phyloP scores from a whole-genome alignment of 2,329 filamentous ascomycete species.

The Cladosporium cucumerinum region DNA sequence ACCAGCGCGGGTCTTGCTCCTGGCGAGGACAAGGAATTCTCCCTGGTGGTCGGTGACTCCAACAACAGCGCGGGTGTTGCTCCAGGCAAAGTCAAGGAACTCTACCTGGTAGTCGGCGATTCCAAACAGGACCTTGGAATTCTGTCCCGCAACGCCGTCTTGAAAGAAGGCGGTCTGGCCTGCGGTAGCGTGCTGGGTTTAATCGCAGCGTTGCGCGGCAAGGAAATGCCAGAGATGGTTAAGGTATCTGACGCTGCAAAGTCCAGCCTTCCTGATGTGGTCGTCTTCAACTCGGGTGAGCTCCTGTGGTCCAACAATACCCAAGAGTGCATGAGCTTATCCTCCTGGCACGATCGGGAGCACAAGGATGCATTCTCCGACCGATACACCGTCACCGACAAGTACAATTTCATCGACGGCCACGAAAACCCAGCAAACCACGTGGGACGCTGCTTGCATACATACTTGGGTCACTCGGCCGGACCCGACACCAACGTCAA shows the following conservation, averaged over 20 bases:
- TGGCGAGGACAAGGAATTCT: constrained; percentile 50
- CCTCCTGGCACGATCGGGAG: constrained; percentile 53
- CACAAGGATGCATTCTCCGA: constrained; percentile 57
- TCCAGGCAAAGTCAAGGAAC: constrained; percentile 41
- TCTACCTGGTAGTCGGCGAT: constrained; percentile 75
- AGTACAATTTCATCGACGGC: constrained; percentile 59
- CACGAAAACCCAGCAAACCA: constrained; percentile 61
- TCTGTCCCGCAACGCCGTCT: constrained; percentile 65
- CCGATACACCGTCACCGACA: constrained; percentile 50
- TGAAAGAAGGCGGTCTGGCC: constrained; percentile 62
- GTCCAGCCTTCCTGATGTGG: constrained; percentile 53
- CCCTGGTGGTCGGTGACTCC: constrained; percentile 72
- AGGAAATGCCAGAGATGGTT: neutral
- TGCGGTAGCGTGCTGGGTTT: constrained; percentile 68
- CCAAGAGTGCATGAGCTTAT: constrained; percentile 57
- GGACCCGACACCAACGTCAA: constrained; percentile 56
- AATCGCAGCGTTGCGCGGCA: constrained; percentile 44
- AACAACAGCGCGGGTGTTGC: constrained; percentile 16
- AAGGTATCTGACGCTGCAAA: neutral
- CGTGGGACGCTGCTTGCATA: constrained; percentile 59
- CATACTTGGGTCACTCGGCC: constrained; percentile 44
- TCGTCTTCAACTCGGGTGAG: constrained; percentile 77
- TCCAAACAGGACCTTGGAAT: constrained; percentile 68
- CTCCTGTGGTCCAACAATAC: constrained; percentile 65
- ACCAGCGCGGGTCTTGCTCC: constrained; percentile 27